These are phyloP conservation scores for Dendrocalamus sinicus DNA, from an alignment of 176 grass and related monocot species.

Conservation along the genomic window DNA sequence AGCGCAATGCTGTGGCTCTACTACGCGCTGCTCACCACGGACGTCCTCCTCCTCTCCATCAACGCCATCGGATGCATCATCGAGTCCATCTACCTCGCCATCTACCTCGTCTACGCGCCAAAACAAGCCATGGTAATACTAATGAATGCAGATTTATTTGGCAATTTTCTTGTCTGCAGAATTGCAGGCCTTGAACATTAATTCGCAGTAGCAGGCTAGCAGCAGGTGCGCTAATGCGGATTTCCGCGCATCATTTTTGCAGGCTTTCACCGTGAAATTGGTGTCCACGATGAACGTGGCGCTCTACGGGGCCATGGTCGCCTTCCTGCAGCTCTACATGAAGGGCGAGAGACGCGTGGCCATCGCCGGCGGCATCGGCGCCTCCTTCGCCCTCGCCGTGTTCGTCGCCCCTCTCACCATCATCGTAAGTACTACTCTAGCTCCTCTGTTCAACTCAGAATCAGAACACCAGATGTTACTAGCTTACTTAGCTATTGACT, in stretches of 20 bases:
- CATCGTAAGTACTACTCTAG: conserved; percentile 55
- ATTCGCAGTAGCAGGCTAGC: too few species aligned
- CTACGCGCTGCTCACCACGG: conserved; percentile 66
- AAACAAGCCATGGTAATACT: conserved; percentile 47
- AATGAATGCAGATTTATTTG: too few species aligned
- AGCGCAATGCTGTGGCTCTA: conserved; percentile 94
- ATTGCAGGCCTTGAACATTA: too few species aligned
- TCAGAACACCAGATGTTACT: not conserved
- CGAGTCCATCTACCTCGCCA: conserved; percentile 65
- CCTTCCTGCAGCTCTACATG: conserved; percentile 48
- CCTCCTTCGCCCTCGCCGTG: conserved; percentile 73
- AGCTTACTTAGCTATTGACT: not conserved
- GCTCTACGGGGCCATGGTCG: conserved; percentile 56
- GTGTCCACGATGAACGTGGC: conserved; percentile 55
- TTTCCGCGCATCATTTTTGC: not conserved
- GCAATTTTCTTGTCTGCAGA: not conserved
- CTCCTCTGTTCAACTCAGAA: not conserved
- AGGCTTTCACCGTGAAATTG: conserved; percentile 64
- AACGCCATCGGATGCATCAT: conserved; percentile 57
- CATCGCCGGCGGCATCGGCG: conserved; percentile 58
- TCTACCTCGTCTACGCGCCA: conserved; percentile 75
- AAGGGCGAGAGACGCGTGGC: conserved; percentile 45
- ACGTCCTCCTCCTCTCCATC: conserved; percentile 81
- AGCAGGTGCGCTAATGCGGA: not conserved
- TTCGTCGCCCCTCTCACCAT: conserved; percentile 83